phyloP scores from a whole-genome alignment of 169 alveolate species.

The Perkinsus marinus region DNA sequence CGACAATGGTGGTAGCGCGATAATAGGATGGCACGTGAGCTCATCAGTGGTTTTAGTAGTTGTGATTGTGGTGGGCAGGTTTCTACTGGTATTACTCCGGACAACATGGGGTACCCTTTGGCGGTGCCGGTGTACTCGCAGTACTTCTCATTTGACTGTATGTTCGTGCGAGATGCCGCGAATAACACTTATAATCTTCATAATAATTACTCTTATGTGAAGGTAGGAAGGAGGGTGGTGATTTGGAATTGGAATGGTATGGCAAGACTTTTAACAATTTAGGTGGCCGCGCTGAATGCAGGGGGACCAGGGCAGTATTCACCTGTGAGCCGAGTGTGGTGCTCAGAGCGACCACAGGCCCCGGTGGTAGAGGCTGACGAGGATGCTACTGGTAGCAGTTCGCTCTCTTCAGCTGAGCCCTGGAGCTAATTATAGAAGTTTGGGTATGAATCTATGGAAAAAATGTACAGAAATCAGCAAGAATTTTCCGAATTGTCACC shows the following conservation, averaged over 20 bases:
- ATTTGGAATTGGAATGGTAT: too few relatives aligned
- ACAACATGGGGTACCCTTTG: not conserved
- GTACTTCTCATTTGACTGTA: not conserved
- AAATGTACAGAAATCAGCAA: too few relatives aligned
- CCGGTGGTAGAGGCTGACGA: not conserved
- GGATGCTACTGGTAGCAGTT: not conserved
- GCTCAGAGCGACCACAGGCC: not conserved
- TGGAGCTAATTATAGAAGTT: too few relatives aligned
- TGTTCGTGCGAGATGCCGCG: not conserved
- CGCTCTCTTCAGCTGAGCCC: not conserved
- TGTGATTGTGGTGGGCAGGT: not conserved
- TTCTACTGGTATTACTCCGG: not conserved
- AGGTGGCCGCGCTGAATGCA: not conserved
- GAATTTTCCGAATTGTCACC: too few relatives aligned
- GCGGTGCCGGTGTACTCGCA: not conserved
- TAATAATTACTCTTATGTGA: not conserved
- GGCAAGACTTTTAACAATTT: too few relatives aligned
- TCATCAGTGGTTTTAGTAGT: not conserved
- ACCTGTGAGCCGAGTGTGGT: not conserved
- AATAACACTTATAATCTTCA: not conserved
- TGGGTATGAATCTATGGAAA: too few relatives aligned
- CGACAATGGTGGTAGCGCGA: not conserved
- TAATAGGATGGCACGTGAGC: not conserved
- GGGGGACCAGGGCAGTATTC: not conserved
- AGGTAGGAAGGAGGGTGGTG: too few relatives aligned